phyloP scores from a whole-genome alignment of 768 basidiomycete genomes.

The Psilocybe cyanescens region DNA sequence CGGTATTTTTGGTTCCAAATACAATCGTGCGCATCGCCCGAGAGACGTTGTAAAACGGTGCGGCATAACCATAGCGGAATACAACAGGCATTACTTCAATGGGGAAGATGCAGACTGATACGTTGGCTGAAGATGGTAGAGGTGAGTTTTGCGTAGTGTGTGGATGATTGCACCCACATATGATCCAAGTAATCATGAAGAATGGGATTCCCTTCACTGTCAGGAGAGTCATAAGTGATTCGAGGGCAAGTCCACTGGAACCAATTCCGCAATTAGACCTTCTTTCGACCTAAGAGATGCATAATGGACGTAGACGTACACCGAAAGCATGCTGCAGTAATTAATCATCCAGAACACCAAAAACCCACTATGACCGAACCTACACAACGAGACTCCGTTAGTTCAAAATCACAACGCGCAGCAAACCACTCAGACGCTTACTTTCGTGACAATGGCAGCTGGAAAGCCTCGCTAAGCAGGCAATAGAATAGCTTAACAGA shows the following conservation, averaged over 20 bases:
- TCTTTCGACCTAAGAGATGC: background rate
- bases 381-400: conserved; percentile 7
- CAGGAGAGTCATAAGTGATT: conserved; percentile 59
- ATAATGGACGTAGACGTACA: conserved; percentile 36
- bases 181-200: conserved; percentile 70
- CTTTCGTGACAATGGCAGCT: conserved; percentile 52
- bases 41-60: conserved; percentile 68
- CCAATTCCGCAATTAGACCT: background rate
- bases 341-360: conserved; percentile 73
- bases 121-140: conserved; percentile 44
- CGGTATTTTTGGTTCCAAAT: conserved; percentile 59
- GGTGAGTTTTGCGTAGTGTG: background rate
- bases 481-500: conserved; percentile 53
- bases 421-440: conserved; percentile 2
- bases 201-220: conserved; percentile 55
- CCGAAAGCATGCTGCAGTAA: conserved; percentile 58
- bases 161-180: conserved; percentile 40
- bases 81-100: conserved; percentile 53
- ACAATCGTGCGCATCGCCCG: conserved; percentile 57
- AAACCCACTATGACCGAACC: conserved; percentile 57
- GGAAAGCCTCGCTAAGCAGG: conserved; percentile 60
- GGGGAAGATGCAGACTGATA: conserved; percentile 58
- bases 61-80: conserved; percentile 64
- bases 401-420: background rate
- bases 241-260: conserved; percentile 63